These are phyloP conservation scores for Peronospora destructor DNA, from an alignment of 352 stramenopile species.

Conservation along the genomic window DNA sequence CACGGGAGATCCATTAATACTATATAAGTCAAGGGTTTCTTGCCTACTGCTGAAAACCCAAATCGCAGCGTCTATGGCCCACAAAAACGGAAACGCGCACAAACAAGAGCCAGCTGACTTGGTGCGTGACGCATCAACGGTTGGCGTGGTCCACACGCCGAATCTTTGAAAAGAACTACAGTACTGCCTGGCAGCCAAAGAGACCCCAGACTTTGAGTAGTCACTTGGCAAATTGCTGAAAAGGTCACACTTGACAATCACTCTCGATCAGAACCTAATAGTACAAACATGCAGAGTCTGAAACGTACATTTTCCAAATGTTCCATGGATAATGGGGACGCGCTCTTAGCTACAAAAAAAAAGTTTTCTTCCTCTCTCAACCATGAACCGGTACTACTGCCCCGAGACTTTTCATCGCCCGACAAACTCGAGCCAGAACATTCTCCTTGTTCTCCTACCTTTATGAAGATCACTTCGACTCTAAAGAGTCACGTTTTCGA, in stretches of 20 bases:
- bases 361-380: conserved; percentile 34
- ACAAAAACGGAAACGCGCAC: conserved; percentile 14
- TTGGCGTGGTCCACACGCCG: conserved; percentile 12
- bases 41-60: not conserved
- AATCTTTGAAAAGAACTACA: conserved; percentile 22
- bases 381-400: conserved; percentile 42
- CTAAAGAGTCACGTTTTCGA: not conserved
- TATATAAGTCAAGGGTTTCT: not conserved
- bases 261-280: not conserved
- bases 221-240: conserved; percentile 20
- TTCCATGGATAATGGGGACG: conserved; percentile 36
- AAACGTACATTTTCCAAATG: conserved; percentile 81
- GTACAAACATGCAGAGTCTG: conserved; percentile 26
- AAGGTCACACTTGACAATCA: conserved; percentile 5
- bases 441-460: conserved; percentile 29
- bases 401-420: conserved; percentile 18
- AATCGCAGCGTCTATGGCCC: conserved; percentile 7
- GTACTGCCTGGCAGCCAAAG: not conserved
- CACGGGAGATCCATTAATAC: too few species aligned
- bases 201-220: not conserved
- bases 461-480: not conserved
- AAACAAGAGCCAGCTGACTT: too few species aligned
- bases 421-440: conserved; percentile 30
- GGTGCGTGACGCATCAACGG: conserved; percentile 8
- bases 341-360: conserved; percentile 39